Conservation (phyloP, 2,329 filamentous ascomycete species). For the Aspergillus fumigatus region DNA sequence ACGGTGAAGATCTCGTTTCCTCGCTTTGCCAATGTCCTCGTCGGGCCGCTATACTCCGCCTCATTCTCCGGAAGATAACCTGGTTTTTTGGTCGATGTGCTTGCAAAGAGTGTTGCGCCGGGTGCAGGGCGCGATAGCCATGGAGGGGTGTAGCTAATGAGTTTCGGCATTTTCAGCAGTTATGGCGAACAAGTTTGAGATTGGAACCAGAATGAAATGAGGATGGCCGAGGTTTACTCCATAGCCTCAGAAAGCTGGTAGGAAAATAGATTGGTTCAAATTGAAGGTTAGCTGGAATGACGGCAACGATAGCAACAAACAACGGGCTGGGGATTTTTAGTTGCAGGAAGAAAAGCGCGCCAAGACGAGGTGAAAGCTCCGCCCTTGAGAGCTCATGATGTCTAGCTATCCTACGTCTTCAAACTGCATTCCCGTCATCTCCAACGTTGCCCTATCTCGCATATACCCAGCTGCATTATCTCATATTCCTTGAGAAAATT, state of each 20-base stretch:
- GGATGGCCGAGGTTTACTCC: neutral
- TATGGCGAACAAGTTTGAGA: neutral
- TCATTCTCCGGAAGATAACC: conserved; percentile 20
- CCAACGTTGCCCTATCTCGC: neutral
- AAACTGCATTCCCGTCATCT: neutral
- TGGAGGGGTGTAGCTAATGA: conserved; percentile 77
- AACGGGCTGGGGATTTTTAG: conserved; percentile 9
- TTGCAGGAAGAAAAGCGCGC: conserved; percentile 3
- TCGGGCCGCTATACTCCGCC: conserved; percentile 35
- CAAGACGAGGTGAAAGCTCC: conserved; percentile 11
- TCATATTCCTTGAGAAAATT: neutral
- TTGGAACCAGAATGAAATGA: neutral
- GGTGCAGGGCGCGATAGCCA: conserved; percentile 79
- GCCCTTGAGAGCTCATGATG: neutral
- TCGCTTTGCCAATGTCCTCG: conserved; percentile 67
- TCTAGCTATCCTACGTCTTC: neutral
- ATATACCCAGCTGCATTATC: neutral
- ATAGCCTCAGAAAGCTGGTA: neutral
- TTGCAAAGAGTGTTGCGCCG: conserved; percentile 71
- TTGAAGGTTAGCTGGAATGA: neutral
- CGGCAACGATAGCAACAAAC: neutral
- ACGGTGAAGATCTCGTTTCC: conserved; percentile 87
- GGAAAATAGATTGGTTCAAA: neutral
- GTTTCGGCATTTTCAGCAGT: conserved; percentile 66
- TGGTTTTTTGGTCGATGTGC: conserved; percentile 43